These are phyloP conservation scores for Combretum micranthum DNA, from an alignment of 345 rosid genomes.

Conservation along the genomic window DNA sequence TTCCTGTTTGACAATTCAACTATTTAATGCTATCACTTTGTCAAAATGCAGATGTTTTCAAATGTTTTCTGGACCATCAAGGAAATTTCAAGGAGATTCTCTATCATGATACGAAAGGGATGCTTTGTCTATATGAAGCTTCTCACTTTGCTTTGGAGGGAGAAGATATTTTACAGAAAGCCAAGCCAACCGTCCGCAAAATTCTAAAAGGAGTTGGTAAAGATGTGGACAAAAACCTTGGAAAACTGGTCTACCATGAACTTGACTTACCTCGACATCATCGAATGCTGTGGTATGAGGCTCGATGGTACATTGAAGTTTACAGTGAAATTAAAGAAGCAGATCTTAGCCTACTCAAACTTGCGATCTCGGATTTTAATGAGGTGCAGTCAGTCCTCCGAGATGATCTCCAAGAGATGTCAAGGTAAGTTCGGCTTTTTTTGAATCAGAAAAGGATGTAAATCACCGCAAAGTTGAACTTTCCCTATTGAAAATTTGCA, in stretches of 20 bases:
- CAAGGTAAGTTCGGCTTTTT: slow-evolving; percentile 17
- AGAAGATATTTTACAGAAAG: slow-evolving; percentile 27
- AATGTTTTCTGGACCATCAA: slow-evolving; percentile 17
- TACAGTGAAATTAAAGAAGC: slow-evolving; percentile 3
- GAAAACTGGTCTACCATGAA: slow-evolving; percentile 18
- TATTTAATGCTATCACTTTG: too few species aligned
- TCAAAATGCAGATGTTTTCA: slow-evolving; percentile 22
- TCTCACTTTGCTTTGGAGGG: slow-evolving; percentile 25
- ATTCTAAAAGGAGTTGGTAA: slow-evolving; percentile 11
- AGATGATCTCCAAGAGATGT: slow-evolving; percentile 24
- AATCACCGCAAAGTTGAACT: too few species aligned
- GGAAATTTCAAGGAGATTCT: slow-evolving; percentile 11
- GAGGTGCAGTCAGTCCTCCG: slow-evolving; percentile 23
- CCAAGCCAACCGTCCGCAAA: slow-evolving; percentile 5
- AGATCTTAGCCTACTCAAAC: slow-evolving; percentile 19
- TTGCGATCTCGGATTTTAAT: slow-evolving; percentile 41
- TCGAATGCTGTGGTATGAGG: slow-evolving; percentile 25
- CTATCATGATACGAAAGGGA: slow-evolving; percentile 15
- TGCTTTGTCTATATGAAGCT: slow-evolving; percentile 38
- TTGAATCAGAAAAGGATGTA: too few species aligned
- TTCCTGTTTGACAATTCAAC: too few species aligned
- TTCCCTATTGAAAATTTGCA: too few species aligned
- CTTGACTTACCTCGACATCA: slow-evolving; percentile 30
- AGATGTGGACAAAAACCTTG: neutral
- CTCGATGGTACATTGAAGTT: slow-evolving; percentile 27